These are phyloP conservation scores for Cladosporium cucumerinum DNA, from an alignment of 2,329 filamentous ascomycete species.

Conservation along the genomic window DNA sequence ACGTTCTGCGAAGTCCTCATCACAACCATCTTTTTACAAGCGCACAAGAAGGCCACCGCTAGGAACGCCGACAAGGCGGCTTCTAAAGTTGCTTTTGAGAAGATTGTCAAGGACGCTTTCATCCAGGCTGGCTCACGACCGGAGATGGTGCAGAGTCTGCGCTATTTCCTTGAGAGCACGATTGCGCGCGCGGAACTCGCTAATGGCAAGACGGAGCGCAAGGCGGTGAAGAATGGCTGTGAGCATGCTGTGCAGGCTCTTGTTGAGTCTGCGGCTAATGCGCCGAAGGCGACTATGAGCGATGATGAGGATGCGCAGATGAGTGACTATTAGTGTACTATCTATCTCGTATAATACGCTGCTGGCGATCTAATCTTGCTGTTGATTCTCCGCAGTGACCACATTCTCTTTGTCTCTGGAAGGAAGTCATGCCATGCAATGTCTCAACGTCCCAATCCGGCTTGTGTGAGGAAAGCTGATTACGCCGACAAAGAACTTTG, in stretches of 20 bases:
- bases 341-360: not conserved
- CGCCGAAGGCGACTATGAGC: not conserved
- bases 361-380: not conserved
- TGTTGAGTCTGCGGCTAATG: slow-evolving; percentile 12
- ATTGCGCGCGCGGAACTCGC: slow-evolving; percentile 62
- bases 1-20: slow-evolving; percentile 79
- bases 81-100: slow-evolving; percentile 49
- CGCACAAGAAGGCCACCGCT: slow-evolving; percentile 40
- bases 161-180: slow-evolving; percentile 75
- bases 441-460: not conserved
- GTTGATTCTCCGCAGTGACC: not conserved
- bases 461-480: no score
- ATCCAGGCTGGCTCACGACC: slow-evolving; percentile 60
- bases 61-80: slow-evolving; percentile 30
- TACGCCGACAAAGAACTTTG: not conserved
- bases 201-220: slow-evolving; percentile 50
- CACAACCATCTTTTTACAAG: slow-evolving; percentile 65
- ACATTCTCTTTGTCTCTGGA: not conserved
- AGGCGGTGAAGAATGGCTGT: slow-evolving; percentile 48
- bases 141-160: slow-evolving; percentile 68
- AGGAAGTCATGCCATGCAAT: not conserved
- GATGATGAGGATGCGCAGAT: slow-evolving; percentile 15
- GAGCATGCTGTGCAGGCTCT: slow-evolving; percentile 18
- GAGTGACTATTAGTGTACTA: slow-evolving; percentile 13
- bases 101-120: slow-evolving; percentile 64